These are phyloP conservation scores for Allantophomopsis cytisporea DNA, from an alignment of 2,329 filamentous ascomycete genomes.

Conservation along the genomic window DNA sequence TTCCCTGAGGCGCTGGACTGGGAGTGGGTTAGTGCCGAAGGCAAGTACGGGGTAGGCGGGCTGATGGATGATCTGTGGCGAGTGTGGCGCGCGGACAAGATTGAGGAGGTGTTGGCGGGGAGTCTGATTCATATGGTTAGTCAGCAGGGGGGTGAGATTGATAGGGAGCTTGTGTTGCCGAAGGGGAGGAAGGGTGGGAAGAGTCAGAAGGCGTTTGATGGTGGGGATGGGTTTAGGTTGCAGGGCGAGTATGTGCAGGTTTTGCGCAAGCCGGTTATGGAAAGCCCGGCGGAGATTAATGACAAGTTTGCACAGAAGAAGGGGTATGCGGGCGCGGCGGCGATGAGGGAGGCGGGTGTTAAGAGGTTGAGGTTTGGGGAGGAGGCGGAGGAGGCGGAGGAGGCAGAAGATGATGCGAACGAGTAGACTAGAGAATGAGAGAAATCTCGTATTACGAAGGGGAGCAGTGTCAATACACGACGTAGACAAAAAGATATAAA, in stretches of 20 bases:
- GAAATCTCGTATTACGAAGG: no score
- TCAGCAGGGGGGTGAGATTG: conserved; percentile 19
- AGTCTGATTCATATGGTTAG: conserved; percentile 54
- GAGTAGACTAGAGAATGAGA: no score
- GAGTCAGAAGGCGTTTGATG: conserved; percentile 33
- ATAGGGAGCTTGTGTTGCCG: conserved; percentile 20
- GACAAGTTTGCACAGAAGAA: conserved; percentile 47
- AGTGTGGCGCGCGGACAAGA: conserved; percentile 71
- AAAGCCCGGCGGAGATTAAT: conserved; percentile 40
- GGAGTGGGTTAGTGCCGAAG: conserved; percentile 63
- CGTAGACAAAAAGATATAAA: no score
- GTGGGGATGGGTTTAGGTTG: conserved; percentile 34
- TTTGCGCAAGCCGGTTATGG: conserved; percentile 33
- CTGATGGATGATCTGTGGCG: conserved; percentile 69
- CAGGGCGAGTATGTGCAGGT: conserved; percentile 41
- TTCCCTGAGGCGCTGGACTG: conserved; percentile 73
- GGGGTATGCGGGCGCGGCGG: conserved; percentile 36
- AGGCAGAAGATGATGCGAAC: no score
- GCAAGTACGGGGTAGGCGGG: conserved; percentile 49
- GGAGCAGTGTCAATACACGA: no score
- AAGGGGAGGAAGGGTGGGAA: conserved; percentile 10
- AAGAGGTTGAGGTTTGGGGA: neutral
- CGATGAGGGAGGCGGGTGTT: neutral
- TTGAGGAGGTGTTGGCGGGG: conserved; percentile 76
- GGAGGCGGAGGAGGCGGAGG: no score